These are phyloP conservation scores for Tephrocybe sp. DNA, from an alignment of 768 basidiomycete species.

Conservation along the genomic window DNA sequence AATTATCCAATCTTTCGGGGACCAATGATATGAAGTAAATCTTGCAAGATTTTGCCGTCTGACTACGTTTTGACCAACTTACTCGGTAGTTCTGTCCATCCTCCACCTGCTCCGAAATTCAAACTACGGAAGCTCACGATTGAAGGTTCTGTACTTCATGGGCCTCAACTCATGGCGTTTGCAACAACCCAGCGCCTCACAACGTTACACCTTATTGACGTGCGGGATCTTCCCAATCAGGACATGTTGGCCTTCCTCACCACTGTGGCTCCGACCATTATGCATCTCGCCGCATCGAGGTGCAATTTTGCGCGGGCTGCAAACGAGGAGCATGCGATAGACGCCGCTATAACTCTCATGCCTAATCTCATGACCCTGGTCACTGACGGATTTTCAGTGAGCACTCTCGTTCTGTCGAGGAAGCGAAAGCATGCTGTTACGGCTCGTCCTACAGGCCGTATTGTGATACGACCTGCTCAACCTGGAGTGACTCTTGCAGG, in stretches of 20 bases:
- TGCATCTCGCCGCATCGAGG: not conserved
- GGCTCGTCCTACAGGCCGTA: not conserved
- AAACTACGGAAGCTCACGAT: not conserved
- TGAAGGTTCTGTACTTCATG: not conserved
- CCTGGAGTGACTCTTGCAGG: not conserved
- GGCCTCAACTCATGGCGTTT: slow-evolving; percentile 6
- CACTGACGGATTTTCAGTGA: not conserved
- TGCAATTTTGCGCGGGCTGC: not conserved
- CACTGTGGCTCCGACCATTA: slow-evolving; percentile 3
- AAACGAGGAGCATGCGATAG: slow-evolving; percentile 5
- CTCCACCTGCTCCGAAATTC: not conserved
- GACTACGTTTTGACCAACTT: not conserved
- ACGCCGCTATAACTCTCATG: slow-evolving; percentile 3
- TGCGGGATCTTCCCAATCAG: not conserved
- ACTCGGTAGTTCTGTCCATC: not conserved
- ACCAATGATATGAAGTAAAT: not conserved
- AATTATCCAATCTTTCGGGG: not conserved
- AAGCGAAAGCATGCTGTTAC: not conserved
- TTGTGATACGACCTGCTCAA: not conserved
- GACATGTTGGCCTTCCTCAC: slow-evolving; percentile 1
- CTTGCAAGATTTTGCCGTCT: not conserved
- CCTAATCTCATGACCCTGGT: not conserved
- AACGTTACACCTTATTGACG: not conserved
- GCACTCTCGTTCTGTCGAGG: slow-evolving; percentile 1
- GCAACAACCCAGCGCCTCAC: not conserved